Conservation (phyloP, 2,329 filamentous ascomycete species). For the Emergomyces pasteurianus region DNA sequence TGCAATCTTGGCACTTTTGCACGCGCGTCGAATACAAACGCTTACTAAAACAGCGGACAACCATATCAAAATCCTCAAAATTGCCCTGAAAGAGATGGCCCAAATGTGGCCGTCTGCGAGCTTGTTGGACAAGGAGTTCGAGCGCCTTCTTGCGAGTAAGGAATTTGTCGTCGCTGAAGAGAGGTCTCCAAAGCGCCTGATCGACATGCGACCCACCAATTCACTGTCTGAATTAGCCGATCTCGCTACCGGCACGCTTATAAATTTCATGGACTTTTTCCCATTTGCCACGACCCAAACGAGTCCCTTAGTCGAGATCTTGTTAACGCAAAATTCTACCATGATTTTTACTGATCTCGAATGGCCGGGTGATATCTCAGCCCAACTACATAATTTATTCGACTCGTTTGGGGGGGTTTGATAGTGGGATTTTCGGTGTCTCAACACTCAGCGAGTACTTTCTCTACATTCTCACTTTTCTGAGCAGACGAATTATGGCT, state of each 20-base stretch:
- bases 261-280: constrained; percentile 26
- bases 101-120: constrained; percentile 28
- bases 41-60: constrained; percentile 22
- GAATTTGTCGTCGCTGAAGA: constrained; percentile 4
- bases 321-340: constrained; percentile 12
- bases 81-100: constrained; percentile 23
- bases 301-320: constrained; percentile 17
- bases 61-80: constrained; percentile 22
- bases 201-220: constrained; percentile 9
- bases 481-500: too few species aligned
- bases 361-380: constrained; percentile 1
- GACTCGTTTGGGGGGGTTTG: constrained; percentile 1
- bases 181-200: constrained; percentile 8
- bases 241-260: constrained; percentile 8
- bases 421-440: background rate
- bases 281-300: constrained; percentile 24
- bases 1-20: constrained; percentile 31
- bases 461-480: too few species aligned
- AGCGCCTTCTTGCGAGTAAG: constrained; percentile 14
- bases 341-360: constrained; percentile 4
- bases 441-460: background rate
- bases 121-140: constrained; percentile 23
- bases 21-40: constrained; percentile 24
- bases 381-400: background rate
- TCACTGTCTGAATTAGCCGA: constrained; percentile 4